phyloP scores from a whole-genome alignment of 805 yeast genomes.

The Saccharomycopsis lassenensis region DNA sequence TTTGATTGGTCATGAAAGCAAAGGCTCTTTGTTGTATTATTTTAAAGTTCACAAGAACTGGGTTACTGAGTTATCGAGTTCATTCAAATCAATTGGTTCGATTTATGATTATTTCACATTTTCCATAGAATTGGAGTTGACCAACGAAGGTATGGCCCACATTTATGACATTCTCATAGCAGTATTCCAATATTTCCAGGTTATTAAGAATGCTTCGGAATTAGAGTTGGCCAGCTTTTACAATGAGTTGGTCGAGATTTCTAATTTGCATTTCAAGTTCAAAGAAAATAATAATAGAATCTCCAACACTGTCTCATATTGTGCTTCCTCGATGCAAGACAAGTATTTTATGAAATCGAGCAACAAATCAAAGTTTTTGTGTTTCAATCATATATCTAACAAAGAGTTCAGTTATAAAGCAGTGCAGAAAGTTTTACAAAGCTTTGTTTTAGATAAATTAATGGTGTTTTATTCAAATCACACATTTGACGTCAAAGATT shows the following conservation, averaged over 20 bases:
- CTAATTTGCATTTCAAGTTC: slow-evolving; percentile 65
- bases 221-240: slow-evolving; percentile 57
- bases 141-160: slow-evolving; percentile 56
- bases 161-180: slow-evolving; percentile 50
- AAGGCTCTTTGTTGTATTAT: slow-evolving; percentile 67
- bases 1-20: slow-evolving; percentile 84
- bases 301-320: slow-evolving; percentile 50
- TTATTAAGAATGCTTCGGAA: slow-evolving; percentile 42
- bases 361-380: slow-evolving; percentile 5
- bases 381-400: slow-evolving; percentile 1
- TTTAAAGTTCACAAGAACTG: slow-evolving; percentile 57
- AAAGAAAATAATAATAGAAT: slow-evolving; percentile 68
- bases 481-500: slow-evolving; percentile 36
- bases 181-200: slow-evolving; percentile 61
- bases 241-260: slow-evolving; percentile 62
- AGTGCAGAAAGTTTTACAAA: slow-evolving; percentile 31
- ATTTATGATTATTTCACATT: slow-evolving; percentile 64
- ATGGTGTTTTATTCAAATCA: slow-evolving; percentile 45
- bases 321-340: slow-evolving; percentile 53
- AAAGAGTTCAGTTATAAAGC: slow-evolving; percentile 33
- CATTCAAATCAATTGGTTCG: slow-evolving; percentile 52
- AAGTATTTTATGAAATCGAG: slow-evolving; percentile 4
- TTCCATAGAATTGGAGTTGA: slow-evolving; percentile 62
- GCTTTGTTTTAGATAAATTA: slow-evolving; percentile 48
- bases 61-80: slow-evolving; percentile 73